These are phyloP conservation scores for Tephrocybe rancida DNA, from an alignment of 768 basidiomycete genomes.

Conservation along the genomic window DNA sequence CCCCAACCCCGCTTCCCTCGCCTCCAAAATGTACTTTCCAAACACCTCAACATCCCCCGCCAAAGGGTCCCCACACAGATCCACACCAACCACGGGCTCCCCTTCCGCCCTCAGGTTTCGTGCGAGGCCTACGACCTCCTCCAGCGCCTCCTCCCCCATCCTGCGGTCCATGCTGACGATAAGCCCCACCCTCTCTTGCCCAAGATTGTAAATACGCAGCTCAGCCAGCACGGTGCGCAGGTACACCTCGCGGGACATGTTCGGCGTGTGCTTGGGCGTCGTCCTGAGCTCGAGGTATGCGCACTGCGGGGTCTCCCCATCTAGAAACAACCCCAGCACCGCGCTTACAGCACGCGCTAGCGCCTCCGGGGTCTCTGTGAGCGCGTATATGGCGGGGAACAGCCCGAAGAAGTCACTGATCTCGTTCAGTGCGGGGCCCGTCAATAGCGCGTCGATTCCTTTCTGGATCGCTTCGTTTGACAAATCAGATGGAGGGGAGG, in stretches of 20 bases:
- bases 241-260: constrained; percentile 66
- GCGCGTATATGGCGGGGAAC: constrained; percentile 78
- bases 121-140: constrained; percentile 62
- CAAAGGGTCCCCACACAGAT: constrained; percentile 78
- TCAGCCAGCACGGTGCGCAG: no score
- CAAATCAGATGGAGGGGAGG: constrained; percentile 10
- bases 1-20: constrained; percentile 59
- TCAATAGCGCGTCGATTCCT: constrained; percentile 39
- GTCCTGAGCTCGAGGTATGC: constrained; percentile 83
- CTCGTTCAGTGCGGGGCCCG: constrained; percentile 46
- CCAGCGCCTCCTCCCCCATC: constrained; percentile 54
- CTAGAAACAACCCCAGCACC: constrained; percentile 67
- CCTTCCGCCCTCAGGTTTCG: constrained; percentile 55
- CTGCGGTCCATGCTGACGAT: constrained; percentile 78
- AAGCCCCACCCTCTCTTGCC: constrained; percentile 49
- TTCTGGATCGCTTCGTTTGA: constrained; percentile 31
- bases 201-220: constrained; percentile 52
- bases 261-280: constrained; percentile 61
- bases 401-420: constrained; percentile 75
- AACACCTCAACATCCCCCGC: constrained; percentile 60
- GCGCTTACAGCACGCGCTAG: constrained; percentile 60
- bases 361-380: constrained; percentile 63
- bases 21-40: constrained; percentile 53
- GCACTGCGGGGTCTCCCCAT: constrained; percentile 52
- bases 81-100: constrained; percentile 71